These are phyloP conservation scores for Lolium perenne DNA, from an alignment of 176 grass and related monocot species.

Conservation along the genomic window DNA sequence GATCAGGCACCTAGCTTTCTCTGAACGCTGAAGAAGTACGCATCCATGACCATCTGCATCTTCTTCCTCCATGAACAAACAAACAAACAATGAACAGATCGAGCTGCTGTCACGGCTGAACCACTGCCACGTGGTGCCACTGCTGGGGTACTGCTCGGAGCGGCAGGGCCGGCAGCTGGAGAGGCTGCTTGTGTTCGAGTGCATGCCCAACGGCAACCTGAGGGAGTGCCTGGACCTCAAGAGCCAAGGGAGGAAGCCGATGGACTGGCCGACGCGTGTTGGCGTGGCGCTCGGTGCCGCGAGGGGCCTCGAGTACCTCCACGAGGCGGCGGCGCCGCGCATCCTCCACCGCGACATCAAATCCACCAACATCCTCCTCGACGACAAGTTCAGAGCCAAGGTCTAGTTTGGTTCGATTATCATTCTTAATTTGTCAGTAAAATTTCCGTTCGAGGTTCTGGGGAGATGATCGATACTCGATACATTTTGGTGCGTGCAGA, in stretches of 20 bases:
- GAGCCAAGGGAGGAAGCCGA: constrained; percentile 54
- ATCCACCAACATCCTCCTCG: constrained; percentile 95
- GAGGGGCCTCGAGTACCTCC: constrained; percentile 91
- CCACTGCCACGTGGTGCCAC: constrained; percentile 89
- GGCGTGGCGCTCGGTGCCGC: constrained; percentile 75
- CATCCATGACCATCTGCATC: neutral
- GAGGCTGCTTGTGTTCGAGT: constrained; percentile 87
- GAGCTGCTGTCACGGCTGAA: constrained; percentile 93
- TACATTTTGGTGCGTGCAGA: constrained; percentile 30
- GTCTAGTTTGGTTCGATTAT: constrained; percentile 23
- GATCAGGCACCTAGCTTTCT: neutral
- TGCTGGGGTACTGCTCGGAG: constrained; percentile 94
- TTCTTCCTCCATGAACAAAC: neutral
- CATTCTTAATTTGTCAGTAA: neutral
- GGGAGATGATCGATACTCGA: neutral
- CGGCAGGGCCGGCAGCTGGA: constrained; percentile 77
- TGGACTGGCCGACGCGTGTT: constrained; percentile 91
- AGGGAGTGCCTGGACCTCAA: constrained; percentile 85
- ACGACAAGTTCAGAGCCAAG: constrained; percentile 79
- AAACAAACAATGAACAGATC: constrained; percentile 49
- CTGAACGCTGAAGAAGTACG: neutral
- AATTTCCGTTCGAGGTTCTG: neutral
- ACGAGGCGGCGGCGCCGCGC: constrained; percentile 90
- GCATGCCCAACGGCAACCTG: constrained; percentile 87
- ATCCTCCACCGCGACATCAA: constrained; percentile 99